Evolutionary conservation across 345 rosid genomes (phyloP).

Genomic region (Eutrema yunnanense): DNA sequence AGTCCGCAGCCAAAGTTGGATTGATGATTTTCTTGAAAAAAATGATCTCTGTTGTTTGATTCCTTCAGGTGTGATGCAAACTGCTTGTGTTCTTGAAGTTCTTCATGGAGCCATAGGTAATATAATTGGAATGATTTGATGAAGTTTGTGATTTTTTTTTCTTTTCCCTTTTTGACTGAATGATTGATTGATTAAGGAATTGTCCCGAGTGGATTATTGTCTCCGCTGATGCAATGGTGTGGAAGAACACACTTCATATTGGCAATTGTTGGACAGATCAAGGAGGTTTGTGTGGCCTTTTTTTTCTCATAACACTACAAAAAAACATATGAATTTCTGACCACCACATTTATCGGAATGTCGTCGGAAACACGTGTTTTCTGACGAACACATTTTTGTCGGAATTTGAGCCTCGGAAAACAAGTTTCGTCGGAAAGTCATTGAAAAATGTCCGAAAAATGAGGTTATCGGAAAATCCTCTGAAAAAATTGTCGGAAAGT

Average conservation of each 20-base stretch:
- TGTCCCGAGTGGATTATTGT: slow-evolving; percentile 38
- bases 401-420: no score
- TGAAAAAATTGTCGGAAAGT: no score
- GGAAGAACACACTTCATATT: slow-evolving; percentile 66
- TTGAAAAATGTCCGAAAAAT: no score
- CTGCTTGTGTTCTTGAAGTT: slow-evolving; percentile 56
- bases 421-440: no score
- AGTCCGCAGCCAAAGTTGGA: not conserved
- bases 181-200: slow-evolving; percentile 39
- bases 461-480: no score
- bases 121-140: not conserved
- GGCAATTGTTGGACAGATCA: slow-evolving; percentile 41
- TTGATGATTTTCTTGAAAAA: not conserved
- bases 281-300: slow-evolving; percentile 40
- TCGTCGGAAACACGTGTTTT: no score
- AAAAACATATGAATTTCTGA: no score
- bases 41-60: not conserved
- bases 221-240: not conserved
- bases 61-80: slow-evolving; percentile 51
- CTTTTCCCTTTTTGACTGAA: not conserved
- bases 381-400: no score
- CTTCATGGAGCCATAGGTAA: slow-evolving; percentile 76
- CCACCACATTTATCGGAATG: no score
- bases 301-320: not conserved
- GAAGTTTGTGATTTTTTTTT: not conserved